A percentile compares a stretch with the other conserved stretches of the same genome.
These are phyloP conservation scores for Xylariaceae sp. DNA, from an alignment of 2,329 filamentous ascomycete genomes.

Conservation along the genomic window DNA sequence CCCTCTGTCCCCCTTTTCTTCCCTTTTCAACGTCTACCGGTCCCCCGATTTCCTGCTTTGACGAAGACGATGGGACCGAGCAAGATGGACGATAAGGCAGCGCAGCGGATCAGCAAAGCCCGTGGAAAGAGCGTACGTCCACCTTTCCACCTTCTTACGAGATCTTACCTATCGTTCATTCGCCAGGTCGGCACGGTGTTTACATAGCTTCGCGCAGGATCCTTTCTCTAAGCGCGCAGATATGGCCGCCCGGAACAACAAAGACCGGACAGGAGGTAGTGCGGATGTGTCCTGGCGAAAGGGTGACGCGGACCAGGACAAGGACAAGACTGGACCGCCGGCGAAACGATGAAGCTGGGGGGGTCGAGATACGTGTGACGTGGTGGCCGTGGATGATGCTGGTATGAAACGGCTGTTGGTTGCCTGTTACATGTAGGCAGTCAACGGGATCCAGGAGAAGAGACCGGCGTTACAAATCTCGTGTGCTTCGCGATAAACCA, in stretches of 20 bases:
- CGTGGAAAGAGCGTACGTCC: constrained; percentile 43
- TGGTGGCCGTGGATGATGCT: not conserved
- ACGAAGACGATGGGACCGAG: constrained; percentile 36
- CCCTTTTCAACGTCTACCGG: not conserved
- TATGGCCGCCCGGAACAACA: constrained; percentile 27
- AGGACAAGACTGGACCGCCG: constrained; percentile 5
- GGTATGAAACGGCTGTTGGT: not conserved
- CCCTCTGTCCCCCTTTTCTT: not conserved
- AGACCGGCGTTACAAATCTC: not conserved
- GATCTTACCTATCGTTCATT: constrained; percentile 6
- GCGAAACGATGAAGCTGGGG: constrained; percentile 12
- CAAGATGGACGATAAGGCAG: constrained; percentile 48
- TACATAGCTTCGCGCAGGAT: constrained; percentile 20
- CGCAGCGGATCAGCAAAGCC: constrained; percentile 45
- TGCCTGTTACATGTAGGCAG: not conserved
- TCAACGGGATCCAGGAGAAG: not conserved
- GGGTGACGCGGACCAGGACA: constrained; percentile 12
- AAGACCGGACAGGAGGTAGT: constrained; percentile 15
- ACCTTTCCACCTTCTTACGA: not conserved
- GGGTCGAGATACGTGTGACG: not conserved
- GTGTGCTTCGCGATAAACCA: too few species aligned
- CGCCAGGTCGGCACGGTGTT: not conserved
- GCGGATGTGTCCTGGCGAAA: constrained; percentile 8
- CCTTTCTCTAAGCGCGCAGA: constrained; percentile 31
- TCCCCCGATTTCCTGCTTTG: not conserved